Evolutionary conservation across 192 early-diverging fungal genomes (phyloP), one percentile per base, ranked within the genome.

Genomic region (Coemansia sp.): DNA sequence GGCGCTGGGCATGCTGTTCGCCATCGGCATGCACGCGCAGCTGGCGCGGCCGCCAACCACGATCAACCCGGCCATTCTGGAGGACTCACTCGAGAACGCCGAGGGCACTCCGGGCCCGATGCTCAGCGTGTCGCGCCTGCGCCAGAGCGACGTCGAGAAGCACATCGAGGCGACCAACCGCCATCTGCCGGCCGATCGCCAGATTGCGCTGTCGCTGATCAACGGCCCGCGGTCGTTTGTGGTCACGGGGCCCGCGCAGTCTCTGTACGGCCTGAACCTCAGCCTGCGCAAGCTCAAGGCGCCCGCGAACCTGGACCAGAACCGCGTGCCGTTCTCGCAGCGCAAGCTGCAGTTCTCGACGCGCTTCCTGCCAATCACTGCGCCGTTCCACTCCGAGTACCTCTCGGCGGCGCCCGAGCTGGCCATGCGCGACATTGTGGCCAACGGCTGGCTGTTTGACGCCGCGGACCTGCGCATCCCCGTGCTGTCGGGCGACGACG

Each of bases 81-180:
- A 94, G 73, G 95, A 94, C 69, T 95, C 92, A 22, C 82, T 95
- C 29, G 80, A 74, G 57, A 90, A 90, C 82, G 87, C 89, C 59
- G 95, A 98, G 72, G 95, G 94, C 50, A 88, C 88, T 24, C 94
- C 93, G 5, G 91, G 91, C 7, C 91, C 92, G 44, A 98, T 98
- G 95, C 82, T 98, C 58, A 86, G 89, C 58, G 82, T 98, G 60
- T 88, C 86, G 63, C 87, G 87, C 32, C 81, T 97, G 50, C 91
- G 91, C 63, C 84, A 88, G 59, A 73, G 80, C 53, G 91, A 96
- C 57, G 91, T 96, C 29, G 73, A 88, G 67, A 85, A 89, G 71
- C 91, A 97, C 62, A 83, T 91, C 38, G 86, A 94, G 35, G 85
- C 88, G 14, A 93, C 94, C 73, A 95, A 95, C 82, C 82, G 82